Evolutionary conservation across 768 basidiomycete species (phyloP).

Genomic region (Podaxis sp.): DNA sequence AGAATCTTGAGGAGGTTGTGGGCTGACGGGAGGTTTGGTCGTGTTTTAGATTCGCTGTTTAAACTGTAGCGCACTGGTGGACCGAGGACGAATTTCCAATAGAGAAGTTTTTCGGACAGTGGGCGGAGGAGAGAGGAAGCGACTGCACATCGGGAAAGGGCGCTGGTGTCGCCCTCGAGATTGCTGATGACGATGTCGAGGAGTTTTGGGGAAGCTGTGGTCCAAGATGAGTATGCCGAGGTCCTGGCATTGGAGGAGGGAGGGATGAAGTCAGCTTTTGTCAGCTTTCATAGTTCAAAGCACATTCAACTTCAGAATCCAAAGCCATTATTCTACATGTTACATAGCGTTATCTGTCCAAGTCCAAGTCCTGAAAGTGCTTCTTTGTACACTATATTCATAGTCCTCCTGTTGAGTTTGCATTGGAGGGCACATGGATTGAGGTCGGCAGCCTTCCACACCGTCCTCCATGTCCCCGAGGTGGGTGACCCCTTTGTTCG

Average conservation of each 20-base stretch:
- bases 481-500: no score
- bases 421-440: no score
- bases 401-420: no score
- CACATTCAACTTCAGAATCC: no score
- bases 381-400: no score
- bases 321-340: no score
- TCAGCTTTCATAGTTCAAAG: no score
- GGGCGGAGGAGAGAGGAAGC: background rate
- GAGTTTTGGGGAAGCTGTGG: background rate
- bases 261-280: no score
- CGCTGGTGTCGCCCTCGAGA: background rate
- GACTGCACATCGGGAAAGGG: background rate
- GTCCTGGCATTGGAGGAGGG: background rate
- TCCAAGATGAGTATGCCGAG: background rate
- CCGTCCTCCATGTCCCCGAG: no score
- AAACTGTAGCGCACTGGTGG: background rate
- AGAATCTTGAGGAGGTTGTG: background rate
- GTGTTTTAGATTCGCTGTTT: background rate
- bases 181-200: background rate
- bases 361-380: no score
- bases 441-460: no score
- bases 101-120: conserved; percentile 4
- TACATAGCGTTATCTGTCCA: no score
- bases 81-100: background rate
- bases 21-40: conserved; percentile 2